Evolutionary conservation across 139 green algal genomes (phyloP).

Genomic region (Picochlorum sp.): DNA sequence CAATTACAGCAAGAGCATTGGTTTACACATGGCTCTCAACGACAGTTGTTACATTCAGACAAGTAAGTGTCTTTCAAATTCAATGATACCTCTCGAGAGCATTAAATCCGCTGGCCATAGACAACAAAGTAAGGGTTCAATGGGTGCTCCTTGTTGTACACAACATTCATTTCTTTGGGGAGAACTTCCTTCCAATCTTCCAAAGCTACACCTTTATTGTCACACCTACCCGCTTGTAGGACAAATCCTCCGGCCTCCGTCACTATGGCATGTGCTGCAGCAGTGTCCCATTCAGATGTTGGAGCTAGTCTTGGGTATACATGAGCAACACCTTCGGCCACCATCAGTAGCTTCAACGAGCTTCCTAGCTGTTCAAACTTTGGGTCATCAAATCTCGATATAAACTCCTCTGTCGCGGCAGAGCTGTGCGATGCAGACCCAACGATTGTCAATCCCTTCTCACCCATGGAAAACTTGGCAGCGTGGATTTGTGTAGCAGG

Average conservation of each 20-base stretch:
- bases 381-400: conserved; percentile 50
- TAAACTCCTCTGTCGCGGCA: conserved; percentile 60
- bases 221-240: conserved; percentile 62
- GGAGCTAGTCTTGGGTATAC: conserved; percentile 67
- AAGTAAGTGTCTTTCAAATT: too few species aligned
- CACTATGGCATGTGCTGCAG: conserved; percentile 75
- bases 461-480: conserved; percentile 32
- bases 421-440: conserved; percentile 50
- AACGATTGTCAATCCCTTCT: conserved; percentile 44
- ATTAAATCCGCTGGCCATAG: conserved; percentile 47
- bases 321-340: conserved; percentile 70
- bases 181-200: conserved; percentile 71
- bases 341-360: conserved; percentile 78
- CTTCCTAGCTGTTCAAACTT: conserved; percentile 61
- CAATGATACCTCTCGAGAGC: too few species aligned
- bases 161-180: conserved; percentile 40
- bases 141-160: conserved; percentile 78
- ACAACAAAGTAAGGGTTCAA: conserved; percentile 86
- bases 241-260: conserved; percentile 70
- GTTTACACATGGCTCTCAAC: too few species aligned
- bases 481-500: conserved; percentile 16
- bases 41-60: too few species aligned
- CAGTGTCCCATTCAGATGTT: conserved; percentile 80
- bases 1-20: too few species aligned
- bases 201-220: conserved; percentile 58